A percentile compares a stretch with the other conserved stretches of the same genome.
phyloP scores from a whole-genome alignment of 2,329 filamentous ascomycete species.

The Simplicillium aogashimaense region DNA sequence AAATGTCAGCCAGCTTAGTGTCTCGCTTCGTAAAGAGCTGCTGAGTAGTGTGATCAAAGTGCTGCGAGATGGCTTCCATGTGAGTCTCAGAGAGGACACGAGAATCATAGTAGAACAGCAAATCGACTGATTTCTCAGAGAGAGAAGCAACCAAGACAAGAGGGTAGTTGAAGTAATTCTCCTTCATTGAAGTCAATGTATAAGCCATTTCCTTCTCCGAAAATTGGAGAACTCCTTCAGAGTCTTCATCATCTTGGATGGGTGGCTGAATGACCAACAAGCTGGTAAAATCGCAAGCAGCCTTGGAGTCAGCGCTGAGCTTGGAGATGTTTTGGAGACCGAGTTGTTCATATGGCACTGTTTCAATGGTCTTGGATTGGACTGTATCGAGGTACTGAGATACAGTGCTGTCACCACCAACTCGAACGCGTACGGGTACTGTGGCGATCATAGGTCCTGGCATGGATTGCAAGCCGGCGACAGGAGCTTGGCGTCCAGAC shows the following conservation, averaged over 20 bases:
- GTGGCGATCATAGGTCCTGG: slow-evolving; percentile 17
- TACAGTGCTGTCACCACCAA: slow-evolving; percentile 13
- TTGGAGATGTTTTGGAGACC: slow-evolving; percentile 17
- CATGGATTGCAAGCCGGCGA: slow-evolving; percentile 15
- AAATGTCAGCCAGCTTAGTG: background rate
- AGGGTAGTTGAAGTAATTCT: slow-evolving; percentile 7
- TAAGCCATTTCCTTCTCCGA: no score
- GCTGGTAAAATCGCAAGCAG: slow-evolving; percentile 7
- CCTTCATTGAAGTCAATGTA: background rate
- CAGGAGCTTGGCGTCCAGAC: slow-evolving; percentile 13
- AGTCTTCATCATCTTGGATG: background rate
- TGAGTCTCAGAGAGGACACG: background rate
- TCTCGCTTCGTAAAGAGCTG: slow-evolving; percentile 9
- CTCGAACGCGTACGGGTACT: slow-evolving; percentile 11
- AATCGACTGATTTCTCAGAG: background rate
- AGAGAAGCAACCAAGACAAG: slow-evolving; percentile 3
- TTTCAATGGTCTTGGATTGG: slow-evolving; percentile 14
- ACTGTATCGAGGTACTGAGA: slow-evolving; percentile 4
- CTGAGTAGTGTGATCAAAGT: slow-evolving; percentile 9
- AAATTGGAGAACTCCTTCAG: background rate
- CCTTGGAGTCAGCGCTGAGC: slow-evolving; percentile 1
- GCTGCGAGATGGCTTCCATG: slow-evolving; percentile 4
- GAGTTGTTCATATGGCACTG: slow-evolving; percentile 15
- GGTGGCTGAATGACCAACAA: slow-evolving; percentile 8
- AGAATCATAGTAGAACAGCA: slow-evolving; percentile 3